A percentile compares a stretch with the other conserved stretches of the same genome.
Conservation (phyloP, 305 asterid genomes). For the Solanum chacoense region DNA sequence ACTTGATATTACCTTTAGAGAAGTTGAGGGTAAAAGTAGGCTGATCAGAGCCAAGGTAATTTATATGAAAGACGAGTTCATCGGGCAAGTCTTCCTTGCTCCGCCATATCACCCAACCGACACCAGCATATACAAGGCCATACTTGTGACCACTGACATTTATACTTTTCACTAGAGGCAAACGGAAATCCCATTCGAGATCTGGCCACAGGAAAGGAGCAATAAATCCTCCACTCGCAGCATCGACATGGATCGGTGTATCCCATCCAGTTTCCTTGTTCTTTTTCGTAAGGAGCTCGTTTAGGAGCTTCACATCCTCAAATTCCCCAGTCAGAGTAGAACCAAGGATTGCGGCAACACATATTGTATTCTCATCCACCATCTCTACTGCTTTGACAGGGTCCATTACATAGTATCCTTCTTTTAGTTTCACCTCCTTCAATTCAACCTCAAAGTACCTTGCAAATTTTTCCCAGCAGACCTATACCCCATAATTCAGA, state of each 20-base stretch:
- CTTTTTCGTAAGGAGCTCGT: constrained; percentile 36
- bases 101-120: constrained; percentile 66
- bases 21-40: constrained; percentile 64
- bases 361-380: constrained; percentile 61
- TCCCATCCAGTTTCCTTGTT: constrained; percentile 59
- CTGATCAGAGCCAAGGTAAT: constrained; percentile 63
- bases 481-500: constrained; percentile 13
- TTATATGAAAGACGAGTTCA: constrained; percentile 54
- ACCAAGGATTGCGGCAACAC: constrained; percentile 56
- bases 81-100: constrained; percentile 48
- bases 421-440: constrained; percentile 49
- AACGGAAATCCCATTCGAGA: constrained; percentile 59
- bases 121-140: constrained; percentile 52
- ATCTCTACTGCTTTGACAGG: constrained; percentile 47
- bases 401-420: constrained; percentile 58
- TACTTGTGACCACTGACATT: constrained; percentile 20
- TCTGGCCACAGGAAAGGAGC: constrained; percentile 56
- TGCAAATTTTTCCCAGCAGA: constrained; percentile 63
- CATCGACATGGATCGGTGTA: constrained; percentile 63
- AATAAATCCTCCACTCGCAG: constrained; percentile 63
- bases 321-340: constrained; percentile 60
- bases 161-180: constrained; percentile 55
- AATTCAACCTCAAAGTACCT: constrained; percentile 60
- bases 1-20: constrained; percentile 32
- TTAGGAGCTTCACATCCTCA: constrained; percentile 56